Base-by-base conservation (phyloP, 306 rosid genomes). In the Alnus rubra region DNA sequence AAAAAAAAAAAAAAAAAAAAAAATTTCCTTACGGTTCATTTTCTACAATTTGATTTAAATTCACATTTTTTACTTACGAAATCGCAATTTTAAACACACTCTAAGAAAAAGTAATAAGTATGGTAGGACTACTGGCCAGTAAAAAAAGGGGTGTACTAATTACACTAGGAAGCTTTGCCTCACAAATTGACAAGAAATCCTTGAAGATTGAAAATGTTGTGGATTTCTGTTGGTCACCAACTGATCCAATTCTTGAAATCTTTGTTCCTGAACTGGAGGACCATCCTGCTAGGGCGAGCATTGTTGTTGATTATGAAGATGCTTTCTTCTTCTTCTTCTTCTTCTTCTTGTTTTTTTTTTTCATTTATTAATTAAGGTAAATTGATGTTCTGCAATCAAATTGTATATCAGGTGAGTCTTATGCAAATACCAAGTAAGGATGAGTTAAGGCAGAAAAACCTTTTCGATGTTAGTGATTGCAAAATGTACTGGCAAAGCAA, bases 161-260 rank as follows among this genome's bases (percentile, higher is more conserved):
- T 23, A 23, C 28, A 23, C 28, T 23, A n/a, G 28, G 28, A 23
- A 23, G 28, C 28, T 23, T 23, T 23, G 28, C 28, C 28, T 90
- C 97, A 60, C 98, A 92, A 0, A 65, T 94, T 70, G 98, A 94
- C 89, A 94, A 94, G 73, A 94, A 88, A 71, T 92, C 98, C 39
- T 58, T 92, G 39, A 90, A 92, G 87, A 93, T 91, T 77, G 98
- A 94, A 69, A 92, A 90, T 82, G 94, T 94, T 53, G 82, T 92
- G 93, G 97, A 94, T 78, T 94, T 94, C 79, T 33, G 92, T 84
- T 94, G 98, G 98, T 94, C 98, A 12, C 97, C 97, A 11, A 86
- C 93, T 9, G 98, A 94, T 85, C 92, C 94, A 13, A 94, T 92
- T 79, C 88, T 94, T 72, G 81, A 97, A 28, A 89, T 94, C 44